phyloP scores from a whole-genome alignment of 805 yeast species.

The Wickerhamiella shivajii region DNA sequence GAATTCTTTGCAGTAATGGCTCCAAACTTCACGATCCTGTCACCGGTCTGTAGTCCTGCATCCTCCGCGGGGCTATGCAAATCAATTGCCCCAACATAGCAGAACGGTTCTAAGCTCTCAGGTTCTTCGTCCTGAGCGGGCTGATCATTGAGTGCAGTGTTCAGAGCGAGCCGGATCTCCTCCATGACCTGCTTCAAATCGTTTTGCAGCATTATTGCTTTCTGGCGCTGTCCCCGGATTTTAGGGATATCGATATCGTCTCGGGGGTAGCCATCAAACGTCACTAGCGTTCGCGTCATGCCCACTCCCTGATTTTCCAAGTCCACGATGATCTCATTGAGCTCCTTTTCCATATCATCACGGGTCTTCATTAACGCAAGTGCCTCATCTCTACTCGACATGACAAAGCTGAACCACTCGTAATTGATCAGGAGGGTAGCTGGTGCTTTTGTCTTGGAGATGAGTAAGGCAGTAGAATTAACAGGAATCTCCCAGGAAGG shows the following conservation, averaged over 20 bases:
- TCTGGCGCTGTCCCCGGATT: conserved; percentile 44
- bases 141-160: conserved; percentile 24
- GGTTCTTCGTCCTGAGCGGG: neutral
- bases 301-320: conserved; percentile 36
- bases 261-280: conserved; percentile 74
- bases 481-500: too few relatives aligned
- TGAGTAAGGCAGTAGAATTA: too few relatives aligned
- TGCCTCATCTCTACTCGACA: conserved; percentile 12
- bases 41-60: conserved; percentile 43
- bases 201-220: conserved; percentile 52
- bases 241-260: conserved; percentile 66
- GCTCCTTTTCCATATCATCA: conserved; percentile 29
- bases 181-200: conserved; percentile 42
- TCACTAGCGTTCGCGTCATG: conserved; percentile 51
- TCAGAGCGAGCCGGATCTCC: conserved; percentile 34
- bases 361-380: conserved; percentile 14
- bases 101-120: conserved; percentile 5
- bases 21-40: conserved; percentile 42
- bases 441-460: too few relatives aligned
- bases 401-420: too few relatives aligned
- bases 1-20: conserved; percentile 42
- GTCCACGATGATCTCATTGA: conserved; percentile 29
- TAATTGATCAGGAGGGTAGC: too few relatives aligned
- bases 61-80: conserved; percentile 40
- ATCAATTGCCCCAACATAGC: conserved; percentile 33